Evolutionary conservation across 208 protist species (phyloP).

Genomic region (Crithidia brevicula): DNA sequence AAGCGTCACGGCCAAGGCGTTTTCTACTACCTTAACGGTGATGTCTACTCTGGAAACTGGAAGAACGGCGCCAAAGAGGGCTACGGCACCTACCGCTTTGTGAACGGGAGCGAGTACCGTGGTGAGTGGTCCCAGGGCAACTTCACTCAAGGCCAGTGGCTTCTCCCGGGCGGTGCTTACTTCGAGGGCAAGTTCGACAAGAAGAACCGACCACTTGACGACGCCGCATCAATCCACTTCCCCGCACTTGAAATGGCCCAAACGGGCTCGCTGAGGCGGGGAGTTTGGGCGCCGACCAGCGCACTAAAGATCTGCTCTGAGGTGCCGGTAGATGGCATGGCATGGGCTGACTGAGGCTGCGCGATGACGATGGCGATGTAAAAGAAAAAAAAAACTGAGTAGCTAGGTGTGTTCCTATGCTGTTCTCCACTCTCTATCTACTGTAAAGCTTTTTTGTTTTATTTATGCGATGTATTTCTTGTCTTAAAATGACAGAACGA

Average conservation of each 20-base stretch:
- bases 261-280: conserved; percentile 71
- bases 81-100: conserved; percentile 92
- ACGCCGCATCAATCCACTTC: conserved; percentile 77
- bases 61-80: conserved; percentile 79
- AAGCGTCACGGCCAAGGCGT: conserved; percentile 90
- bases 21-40: conserved; percentile 92
- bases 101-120: conserved; percentile 81
- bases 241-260: conserved; percentile 72
- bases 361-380: not conserved
- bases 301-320: conserved; percentile 69
- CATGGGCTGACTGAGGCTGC: conserved; percentile 26
- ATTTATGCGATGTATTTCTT: not conserved
- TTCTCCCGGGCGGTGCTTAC: conserved; percentile 83
- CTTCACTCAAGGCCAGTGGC: conserved; percentile 90
- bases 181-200: conserved; percentile 92
- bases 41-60: conserved; percentile 91
- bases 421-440: too few relatives aligned
- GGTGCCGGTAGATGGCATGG: conserved; percentile 32
- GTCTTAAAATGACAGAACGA: too few relatives aligned
- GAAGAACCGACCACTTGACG: conserved; percentile 82
- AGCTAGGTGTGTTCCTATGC: too few relatives aligned
- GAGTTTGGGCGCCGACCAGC: conserved; percentile 78
- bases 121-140: conserved; percentile 78
- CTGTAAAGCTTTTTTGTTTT: not conserved
- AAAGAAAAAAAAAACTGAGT: too few relatives aligned